These are phyloP conservation scores for Sclerotinia sclerotiorum DNA, from an alignment of 2,329 filamentous ascomycete genomes.

Conservation along the genomic window DNA sequence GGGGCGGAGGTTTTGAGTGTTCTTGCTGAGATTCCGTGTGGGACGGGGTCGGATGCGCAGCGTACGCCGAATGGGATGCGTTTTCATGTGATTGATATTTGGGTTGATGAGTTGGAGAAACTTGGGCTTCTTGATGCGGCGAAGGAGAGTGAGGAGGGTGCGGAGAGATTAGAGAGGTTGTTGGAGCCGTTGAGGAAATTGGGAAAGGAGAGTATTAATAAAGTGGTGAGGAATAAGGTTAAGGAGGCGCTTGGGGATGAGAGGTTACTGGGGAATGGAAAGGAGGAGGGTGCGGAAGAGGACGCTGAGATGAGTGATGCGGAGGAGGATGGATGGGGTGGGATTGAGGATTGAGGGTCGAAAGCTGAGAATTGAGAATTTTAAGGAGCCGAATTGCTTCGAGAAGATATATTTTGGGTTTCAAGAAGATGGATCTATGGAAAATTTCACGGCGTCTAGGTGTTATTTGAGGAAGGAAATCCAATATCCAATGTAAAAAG, in stretches of 20 bases:
- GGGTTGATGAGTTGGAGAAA: slow-evolving; percentile 84
- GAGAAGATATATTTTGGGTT: slow-evolving; percentile 12
- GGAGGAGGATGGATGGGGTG: slow-evolving; percentile 36
- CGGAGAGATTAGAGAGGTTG: slow-evolving; percentile 43
- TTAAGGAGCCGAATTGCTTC: background rate
- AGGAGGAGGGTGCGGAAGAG: slow-evolving; percentile 23
- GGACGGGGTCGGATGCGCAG: slow-evolving; percentile 9
- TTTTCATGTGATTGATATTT: slow-evolving; percentile 86
- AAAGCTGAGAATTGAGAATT: slow-evolving; percentile 33
- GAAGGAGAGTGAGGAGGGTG: slow-evolving; percentile 40
- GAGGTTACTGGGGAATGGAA: slow-evolving; percentile 64
- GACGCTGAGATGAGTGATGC: slow-evolving; percentile 31
- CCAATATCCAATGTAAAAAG: slow-evolving; percentile 16
- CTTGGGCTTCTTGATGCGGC: slow-evolving; percentile 53
- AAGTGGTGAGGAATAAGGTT: slow-evolving; percentile 69
- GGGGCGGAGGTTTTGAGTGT: slow-evolving; percentile 45
- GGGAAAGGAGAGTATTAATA: slow-evolving; percentile 58
- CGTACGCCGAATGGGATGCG: slow-evolving; percentile 77
- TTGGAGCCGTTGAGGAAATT: slow-evolving; percentile 47
- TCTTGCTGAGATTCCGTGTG: slow-evolving; percentile 48
- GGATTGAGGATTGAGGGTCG: slow-evolving; percentile 39
- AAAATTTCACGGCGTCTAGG: slow-evolving; percentile 17
- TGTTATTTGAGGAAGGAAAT: slow-evolving; percentile 22
- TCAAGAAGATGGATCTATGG: slow-evolving; percentile 4
- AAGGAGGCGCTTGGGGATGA: slow-evolving; percentile 72